These are phyloP conservation scores for Atkinsonella hypoxylon DNA, from an alignment of 2,329 filamentous ascomycete species.

Conservation along the genomic window DNA sequence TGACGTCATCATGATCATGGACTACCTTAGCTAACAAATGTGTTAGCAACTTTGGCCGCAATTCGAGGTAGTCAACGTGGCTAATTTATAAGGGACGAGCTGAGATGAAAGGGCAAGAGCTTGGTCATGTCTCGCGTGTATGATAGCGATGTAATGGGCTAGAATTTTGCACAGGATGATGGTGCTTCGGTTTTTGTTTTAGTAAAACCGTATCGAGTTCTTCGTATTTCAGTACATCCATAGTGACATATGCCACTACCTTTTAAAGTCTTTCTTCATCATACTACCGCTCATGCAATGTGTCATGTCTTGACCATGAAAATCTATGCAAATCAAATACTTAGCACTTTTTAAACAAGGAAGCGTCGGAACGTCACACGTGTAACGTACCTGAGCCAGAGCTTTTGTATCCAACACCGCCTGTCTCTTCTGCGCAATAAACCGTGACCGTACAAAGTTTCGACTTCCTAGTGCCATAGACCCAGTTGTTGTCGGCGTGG, in stretches of 20 bases:
- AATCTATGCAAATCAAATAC: slow-evolving; percentile 34
- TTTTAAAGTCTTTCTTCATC: no score
- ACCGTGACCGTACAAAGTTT: slow-evolving; percentile 64
- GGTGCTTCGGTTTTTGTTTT: not conserved
- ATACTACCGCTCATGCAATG: not conserved
- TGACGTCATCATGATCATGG: not conserved
- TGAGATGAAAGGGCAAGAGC: not conserved
- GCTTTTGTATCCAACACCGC: slow-evolving; percentile 72
- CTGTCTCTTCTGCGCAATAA: slow-evolving; percentile 80
- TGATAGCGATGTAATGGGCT: not conserved
- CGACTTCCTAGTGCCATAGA: slow-evolving; percentile 42
- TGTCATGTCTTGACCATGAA: slow-evolving; percentile 51
- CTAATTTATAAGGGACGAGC: not conserved
- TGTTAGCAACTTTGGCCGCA: slow-evolving; percentile 22
- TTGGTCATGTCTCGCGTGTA: not conserved
- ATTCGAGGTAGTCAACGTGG: slow-evolving; percentile 12
- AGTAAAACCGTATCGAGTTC: not conserved
- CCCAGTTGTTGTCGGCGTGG: slow-evolving; percentile 28
- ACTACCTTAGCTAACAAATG: not conserved
- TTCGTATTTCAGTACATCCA: no score
- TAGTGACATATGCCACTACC: not conserved
- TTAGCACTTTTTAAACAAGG: not conserved
- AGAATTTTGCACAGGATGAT: not conserved
- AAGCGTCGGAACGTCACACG: not conserved
- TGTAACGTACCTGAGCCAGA: slow-evolving; percentile 61